Evolutionary conservation across 768 basidiomycete genomes (phyloP).

Genomic region (Trametopsis cervina): DNA sequence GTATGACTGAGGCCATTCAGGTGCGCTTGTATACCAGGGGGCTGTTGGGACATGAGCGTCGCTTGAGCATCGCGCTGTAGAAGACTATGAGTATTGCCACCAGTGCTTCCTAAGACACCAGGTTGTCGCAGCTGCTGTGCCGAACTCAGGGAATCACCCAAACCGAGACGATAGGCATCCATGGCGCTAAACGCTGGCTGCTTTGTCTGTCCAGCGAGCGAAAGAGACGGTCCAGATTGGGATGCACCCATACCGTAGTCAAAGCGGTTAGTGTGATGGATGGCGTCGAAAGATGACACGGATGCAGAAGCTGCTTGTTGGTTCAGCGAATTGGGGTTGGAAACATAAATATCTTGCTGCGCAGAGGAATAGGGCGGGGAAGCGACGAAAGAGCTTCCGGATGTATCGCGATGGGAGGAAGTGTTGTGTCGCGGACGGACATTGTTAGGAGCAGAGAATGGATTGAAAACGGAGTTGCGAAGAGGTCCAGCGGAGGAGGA

Average conservation of each 20-base stretch:
- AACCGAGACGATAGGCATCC: slow-evolving; percentile 18
- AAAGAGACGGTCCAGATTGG: slow-evolving; percentile 10
- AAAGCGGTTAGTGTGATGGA: slow-evolving; percentile 23
- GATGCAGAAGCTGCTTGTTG: slow-evolving; percentile 23
- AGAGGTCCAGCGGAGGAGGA: slow-evolving; percentile 26
- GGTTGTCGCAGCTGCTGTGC: slow-evolving; percentile 12
- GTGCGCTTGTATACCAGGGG: slow-evolving; percentile 26
- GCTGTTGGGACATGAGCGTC: slow-evolving; percentile 27
- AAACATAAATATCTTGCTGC: slow-evolving; percentile 20
- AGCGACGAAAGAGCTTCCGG: slow-evolving; percentile 20
- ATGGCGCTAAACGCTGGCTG: slow-evolving; percentile 14
- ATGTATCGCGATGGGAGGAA: slow-evolving; percentile 23
- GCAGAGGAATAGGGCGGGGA: slow-evolving; percentile 17
- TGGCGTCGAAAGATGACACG: slow-evolving; percentile 12
- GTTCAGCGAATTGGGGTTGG: slow-evolving; percentile 26
- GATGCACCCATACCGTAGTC: slow-evolving; percentile 27
- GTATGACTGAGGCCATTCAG: slow-evolving; percentile 33
- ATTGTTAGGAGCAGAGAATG: slow-evolving; percentile 19
- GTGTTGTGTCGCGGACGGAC: slow-evolving; percentile 29
- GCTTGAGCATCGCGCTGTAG: slow-evolving; percentile 23
- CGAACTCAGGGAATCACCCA: slow-evolving; percentile 17
- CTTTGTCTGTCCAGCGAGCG: slow-evolving; percentile 10
- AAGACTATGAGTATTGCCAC: too few relatives aligned
- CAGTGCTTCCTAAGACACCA: slow-evolving; percentile 2
- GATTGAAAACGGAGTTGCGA: slow-evolving; percentile 27